Base-by-base conservation (phyloP, 441 rosid species). In the Sinapis alba region DNA sequence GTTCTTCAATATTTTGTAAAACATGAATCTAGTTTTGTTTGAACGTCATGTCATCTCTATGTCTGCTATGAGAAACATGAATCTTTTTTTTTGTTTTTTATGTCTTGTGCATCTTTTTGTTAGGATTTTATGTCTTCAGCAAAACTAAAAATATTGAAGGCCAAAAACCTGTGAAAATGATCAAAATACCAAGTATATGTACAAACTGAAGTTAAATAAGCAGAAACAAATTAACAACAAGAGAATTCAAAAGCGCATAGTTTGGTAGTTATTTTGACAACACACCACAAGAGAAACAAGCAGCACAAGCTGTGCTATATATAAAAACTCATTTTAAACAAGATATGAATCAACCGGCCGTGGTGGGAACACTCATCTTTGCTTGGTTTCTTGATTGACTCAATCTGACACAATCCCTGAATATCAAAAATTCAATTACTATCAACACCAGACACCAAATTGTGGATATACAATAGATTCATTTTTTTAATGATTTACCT, bases 401-500 rank as follows among this genome's bases (percentile, higher is more conserved):
- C 62, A 59, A 58, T n/a, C n/a, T n/a, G n/a, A n/a, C n/a, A 6
- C 20, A 72, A 72, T 23, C 11, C 21, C 34, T 41, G 36, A 20
- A 10, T 65, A 43, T 8, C 3, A 26, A 18, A n/a, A 15, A 36
- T 28, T 38, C 10, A 47, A 15, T 1, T 47, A 56, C 38, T n/a
- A 70, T 71, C 18, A 77, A 47, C n/a, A 45, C 30, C 38, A 15
- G 30, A 18, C 23, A 38, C n/a, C 21, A 62, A 28, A 5, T 1
- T 30, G 16, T 41, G 13, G n/a, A 38, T 26, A 58, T 24, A 6
- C 71, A 57, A 60, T 63, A 1, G 30, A 45, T n/a, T 9, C 32
- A 53, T n/a, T n/a, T n/a, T n/a, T n/a, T n/a, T 23, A 45, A 24
- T 57, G 65, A 62, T 61, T 69, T 72, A 61, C 69, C 88, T 81